Evolutionary conservation across 352 stramenopile species (phyloP), one percentile per base, ranked within the genome.

Genomic region (Globisporangium yorkense): DNA sequence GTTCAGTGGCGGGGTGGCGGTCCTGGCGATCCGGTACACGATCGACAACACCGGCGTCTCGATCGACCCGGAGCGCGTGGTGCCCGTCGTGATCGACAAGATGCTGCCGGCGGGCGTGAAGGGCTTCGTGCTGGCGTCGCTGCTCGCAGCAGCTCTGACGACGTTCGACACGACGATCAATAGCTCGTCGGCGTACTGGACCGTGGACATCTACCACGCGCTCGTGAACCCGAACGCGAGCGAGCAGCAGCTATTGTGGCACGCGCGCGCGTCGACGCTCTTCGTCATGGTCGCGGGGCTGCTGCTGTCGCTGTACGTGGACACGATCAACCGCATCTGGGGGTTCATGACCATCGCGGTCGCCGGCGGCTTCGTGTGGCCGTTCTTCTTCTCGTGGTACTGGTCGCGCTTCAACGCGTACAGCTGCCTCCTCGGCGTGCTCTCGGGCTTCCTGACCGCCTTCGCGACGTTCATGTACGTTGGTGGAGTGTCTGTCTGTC

Each of bases 111-210:
- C 72, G 3, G 82, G 82, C 9, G 52, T 72, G 27, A 86, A 87
- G 47, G 82, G 82, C 0, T 87, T 89, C 37, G 76, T 92, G 46
- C 57, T 92, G 24, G 77, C 82, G 33, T 84, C 82, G 3, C 61
- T 92, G 7, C 59, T 92, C 4, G 82, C 82, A 16, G 82, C 82
- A 33, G 82, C 82, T 31, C 67, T 92, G 18, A 92, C 82, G 27
- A 92, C 82, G 2, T 92, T 92, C 57, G 82, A 92, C 56, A 88
- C 82, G 18, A 87, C 74, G 2, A 88, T 92, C 70, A 88, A 92
- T 62, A 86, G 72, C 47, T 71, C 77, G 33, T 92, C 82, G 0
- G 77, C 82, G 7, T 92, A 92, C 61, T 92, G 82, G 82, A 89
- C 82, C 0, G 80, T 92, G 7, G 82, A 92, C 63, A 84, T 92